A percentile compares a stretch with the other conserved stretches of the same genome.
Evolutionary conservation across 75 land plant species (phyloP).

Genomic region (Ceratopteris richardii): DNA sequence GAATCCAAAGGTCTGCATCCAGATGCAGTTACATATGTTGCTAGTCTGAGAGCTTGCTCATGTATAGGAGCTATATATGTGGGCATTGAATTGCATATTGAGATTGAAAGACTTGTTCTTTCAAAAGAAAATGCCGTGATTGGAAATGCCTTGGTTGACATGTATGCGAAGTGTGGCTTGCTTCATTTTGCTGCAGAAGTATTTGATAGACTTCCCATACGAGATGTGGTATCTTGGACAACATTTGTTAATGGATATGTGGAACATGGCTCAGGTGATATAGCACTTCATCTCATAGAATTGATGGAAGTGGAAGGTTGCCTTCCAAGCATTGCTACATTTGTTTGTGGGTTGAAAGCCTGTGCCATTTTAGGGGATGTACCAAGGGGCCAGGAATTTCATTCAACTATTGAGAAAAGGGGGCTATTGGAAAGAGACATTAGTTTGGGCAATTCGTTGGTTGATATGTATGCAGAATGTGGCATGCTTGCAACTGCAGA

Average conservation of each 20-base stretch:
- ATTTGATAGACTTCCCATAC: background rate
- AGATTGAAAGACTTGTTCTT: background rate
- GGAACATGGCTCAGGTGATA: conserved; percentile 13
- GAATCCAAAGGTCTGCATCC: conserved; percentile 5
- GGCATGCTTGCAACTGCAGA: background rate
- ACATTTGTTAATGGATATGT: background rate
- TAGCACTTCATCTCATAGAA: conserved; percentile 17
- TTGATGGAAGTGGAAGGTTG: conserved; percentile 10
- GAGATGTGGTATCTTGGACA: background rate
- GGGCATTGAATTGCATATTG: background rate
- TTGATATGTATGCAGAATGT: background rate
- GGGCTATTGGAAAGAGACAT: background rate
- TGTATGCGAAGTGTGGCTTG: background rate
- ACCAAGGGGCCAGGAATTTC: background rate
- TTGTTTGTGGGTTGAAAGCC: background rate
- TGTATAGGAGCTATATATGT: background rate
- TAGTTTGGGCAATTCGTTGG: background rate
- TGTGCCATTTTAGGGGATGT: background rate
- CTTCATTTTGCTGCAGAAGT: background rate
- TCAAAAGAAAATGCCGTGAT: background rate
- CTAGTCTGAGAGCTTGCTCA: background rate
- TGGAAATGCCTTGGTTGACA: conserved; percentile 1
- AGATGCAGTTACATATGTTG: background rate
- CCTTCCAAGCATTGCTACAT: conserved; percentile 17
- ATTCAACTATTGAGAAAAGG: background rate